Percentiles rank a stretch among this genome's conserved stretches.
Evolutionary conservation across 768 basidiomycete genomes (phyloP).

Genomic region (Daedaleopsis sinensis): DNA sequence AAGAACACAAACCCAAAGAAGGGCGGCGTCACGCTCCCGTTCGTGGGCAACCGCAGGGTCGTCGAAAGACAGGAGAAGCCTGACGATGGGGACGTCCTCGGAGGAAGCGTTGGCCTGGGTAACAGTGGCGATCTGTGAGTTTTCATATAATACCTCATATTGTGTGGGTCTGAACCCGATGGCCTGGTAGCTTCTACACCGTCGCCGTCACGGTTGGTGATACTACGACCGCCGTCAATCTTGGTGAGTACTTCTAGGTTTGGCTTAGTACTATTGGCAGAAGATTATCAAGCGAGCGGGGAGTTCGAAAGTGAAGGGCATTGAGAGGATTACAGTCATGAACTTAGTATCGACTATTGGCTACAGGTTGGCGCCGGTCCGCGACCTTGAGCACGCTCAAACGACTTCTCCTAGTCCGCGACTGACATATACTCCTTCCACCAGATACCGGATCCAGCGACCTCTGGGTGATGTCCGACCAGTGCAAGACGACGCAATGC

Average conservation of each 20-base stretch:
- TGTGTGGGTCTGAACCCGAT: neutral
- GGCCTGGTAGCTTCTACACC: slow-evolving; percentile 57
- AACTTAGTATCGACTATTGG: too few species aligned
- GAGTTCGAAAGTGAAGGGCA: too few species aligned
- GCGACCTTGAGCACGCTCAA: too few species aligned
- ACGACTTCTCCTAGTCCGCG: too few species aligned
- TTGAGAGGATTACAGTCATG: too few species aligned
- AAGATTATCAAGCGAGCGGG: too few species aligned
- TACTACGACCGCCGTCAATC: slow-evolving; percentile 54
- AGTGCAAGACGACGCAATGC: slow-evolving; percentile 47
- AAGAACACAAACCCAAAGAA: slow-evolving; percentile 9
- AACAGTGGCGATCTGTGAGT: slow-evolving; percentile 67
- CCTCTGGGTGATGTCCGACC: slow-evolving; percentile 70
- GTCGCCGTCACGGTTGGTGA: slow-evolving; percentile 62
- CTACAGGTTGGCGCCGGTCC: too few species aligned
- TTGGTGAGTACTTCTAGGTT: slow-evolving; percentile 47
- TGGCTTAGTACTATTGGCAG: too few species aligned
- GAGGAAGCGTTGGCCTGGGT: slow-evolving; percentile 52
- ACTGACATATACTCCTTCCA: neutral
- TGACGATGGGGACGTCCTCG: slow-evolving; percentile 18
- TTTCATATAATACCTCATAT: neutral
- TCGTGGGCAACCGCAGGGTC: slow-evolving; percentile 13
- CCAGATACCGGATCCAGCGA: slow-evolving; percentile 81
- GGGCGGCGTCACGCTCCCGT: slow-evolving; percentile 13
- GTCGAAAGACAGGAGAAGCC: slow-evolving; percentile 7